Conservation (phyloP, 2,329 filamentous ascomycete genomes). For the Madurella fahalii region DNA sequence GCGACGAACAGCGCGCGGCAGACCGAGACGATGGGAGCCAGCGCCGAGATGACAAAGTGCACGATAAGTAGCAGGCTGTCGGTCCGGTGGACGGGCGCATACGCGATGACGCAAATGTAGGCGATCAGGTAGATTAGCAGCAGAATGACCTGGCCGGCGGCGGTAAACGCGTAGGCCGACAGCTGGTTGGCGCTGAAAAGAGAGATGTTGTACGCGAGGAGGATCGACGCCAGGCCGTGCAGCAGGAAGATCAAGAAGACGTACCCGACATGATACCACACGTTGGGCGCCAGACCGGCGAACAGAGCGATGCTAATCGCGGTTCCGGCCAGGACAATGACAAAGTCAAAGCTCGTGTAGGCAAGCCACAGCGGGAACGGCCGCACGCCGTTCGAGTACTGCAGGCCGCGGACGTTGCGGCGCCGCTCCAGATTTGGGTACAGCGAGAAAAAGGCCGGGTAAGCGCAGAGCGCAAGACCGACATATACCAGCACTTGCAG, state of each 20-base stretch:
- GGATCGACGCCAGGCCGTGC: conserved; percentile 72
- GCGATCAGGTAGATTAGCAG: conserved; percentile 69
- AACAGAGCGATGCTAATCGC: conserved; percentile 67
- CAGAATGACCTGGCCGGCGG: conserved; percentile 68
- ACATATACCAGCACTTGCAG: conserved; percentile 80
- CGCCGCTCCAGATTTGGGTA: conserved; percentile 85
- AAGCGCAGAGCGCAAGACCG: conserved; percentile 70
- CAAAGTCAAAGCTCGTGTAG: conserved; percentile 76
- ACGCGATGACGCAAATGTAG: conserved; percentile 70
- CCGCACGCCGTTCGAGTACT: conserved; percentile 88
- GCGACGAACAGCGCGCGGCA: conserved; percentile 70
- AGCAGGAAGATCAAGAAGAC: conserved; percentile 77
- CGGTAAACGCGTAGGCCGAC: conserved; percentile 77
- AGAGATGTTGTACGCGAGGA: conserved; percentile 77
- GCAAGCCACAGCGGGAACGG: conserved; percentile 80
- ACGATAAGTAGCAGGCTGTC: conserved; percentile 64
- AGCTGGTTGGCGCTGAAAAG: conserved; percentile 75
- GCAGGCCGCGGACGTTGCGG: conserved; percentile 72
- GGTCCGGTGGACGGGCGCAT: conserved; percentile 64
- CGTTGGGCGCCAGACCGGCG: conserved; percentile 50
- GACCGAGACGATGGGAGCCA: conserved; percentile 75
- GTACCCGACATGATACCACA: conserved; percentile 78
- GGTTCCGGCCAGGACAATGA: conserved; percentile 64
- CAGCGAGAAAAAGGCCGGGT: conserved; percentile 80
- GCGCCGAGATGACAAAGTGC: conserved; percentile 68